phyloP scores from a whole-genome alignment of 2,329 filamentous ascomycete species.

The Mariannaea elegans region DNA sequence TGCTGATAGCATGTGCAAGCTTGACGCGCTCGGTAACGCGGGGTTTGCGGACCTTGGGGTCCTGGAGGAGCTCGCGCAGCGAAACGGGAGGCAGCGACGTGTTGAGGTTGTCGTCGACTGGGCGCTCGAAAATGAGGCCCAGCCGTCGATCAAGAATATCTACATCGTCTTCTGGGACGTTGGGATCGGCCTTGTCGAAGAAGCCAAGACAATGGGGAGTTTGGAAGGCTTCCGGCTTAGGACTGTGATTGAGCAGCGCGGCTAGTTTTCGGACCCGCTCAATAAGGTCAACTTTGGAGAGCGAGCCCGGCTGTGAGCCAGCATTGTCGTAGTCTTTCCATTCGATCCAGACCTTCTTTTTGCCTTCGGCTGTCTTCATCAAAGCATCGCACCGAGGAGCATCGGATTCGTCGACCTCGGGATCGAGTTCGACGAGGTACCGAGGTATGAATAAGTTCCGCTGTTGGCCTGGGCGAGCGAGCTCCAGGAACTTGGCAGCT shows the following conservation, averaged over 20 bases:
- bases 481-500: slow-evolving; percentile 50
- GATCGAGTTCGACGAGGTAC: slow-evolving; percentile 46
- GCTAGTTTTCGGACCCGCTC: slow-evolving; percentile 57
- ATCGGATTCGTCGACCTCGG: slow-evolving; percentile 44
- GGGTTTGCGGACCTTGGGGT: slow-evolving; percentile 50
- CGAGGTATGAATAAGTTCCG: slow-evolving; percentile 47
- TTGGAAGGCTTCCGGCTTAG: slow-evolving; percentile 59
- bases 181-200: slow-evolving; percentile 55
- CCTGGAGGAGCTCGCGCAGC: slow-evolving; percentile 56
- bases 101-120: slow-evolving; percentile 47
- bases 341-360: slow-evolving; percentile 57
- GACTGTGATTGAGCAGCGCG: slow-evolving; percentile 56
- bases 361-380: slow-evolving; percentile 46
- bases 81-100: slow-evolving; percentile 53
- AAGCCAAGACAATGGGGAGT: slow-evolving; percentile 62
- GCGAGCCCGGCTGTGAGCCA: slow-evolving; percentile 45
- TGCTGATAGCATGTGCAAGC: slow-evolving; percentile 60
- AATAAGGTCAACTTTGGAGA: slow-evolving; percentile 53
- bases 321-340: slow-evolving; percentile 59
- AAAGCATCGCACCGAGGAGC: slow-evolving; percentile 51
- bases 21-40: slow-evolving; percentile 60
- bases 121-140: slow-evolving; percentile 64
- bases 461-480: slow-evolving; percentile 46
- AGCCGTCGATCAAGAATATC: slow-evolving; percentile 54
- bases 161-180: slow-evolving; percentile 48